These are phyloP conservation scores for Oryza nivara DNA, from an alignment of 176 grass and related monocot species.

Conservation along the genomic window DNA sequence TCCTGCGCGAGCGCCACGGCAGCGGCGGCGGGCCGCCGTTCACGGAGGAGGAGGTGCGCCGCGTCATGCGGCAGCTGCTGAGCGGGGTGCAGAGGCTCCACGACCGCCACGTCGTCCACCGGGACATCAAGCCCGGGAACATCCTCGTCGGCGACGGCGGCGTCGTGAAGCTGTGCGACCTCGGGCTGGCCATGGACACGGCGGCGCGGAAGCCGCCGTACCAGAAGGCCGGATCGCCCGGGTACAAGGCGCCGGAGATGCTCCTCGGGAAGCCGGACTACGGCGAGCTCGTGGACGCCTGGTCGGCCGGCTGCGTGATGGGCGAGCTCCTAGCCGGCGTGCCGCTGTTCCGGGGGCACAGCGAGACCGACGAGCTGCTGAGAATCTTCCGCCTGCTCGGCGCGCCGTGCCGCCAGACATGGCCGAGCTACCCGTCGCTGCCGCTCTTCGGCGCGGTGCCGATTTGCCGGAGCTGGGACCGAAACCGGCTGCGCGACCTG, in stretches of 20 bases:
- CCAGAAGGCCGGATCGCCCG: too few relatives aligned
- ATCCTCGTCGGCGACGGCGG: background rate
- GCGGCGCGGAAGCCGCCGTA: background rate
- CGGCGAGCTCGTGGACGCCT: background rate
- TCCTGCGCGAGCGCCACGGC: background rate
- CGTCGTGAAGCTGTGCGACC: background rate
- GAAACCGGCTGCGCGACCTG: background rate
- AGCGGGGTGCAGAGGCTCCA: background rate
- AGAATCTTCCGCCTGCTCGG: background rate
- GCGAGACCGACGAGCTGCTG: background rate
- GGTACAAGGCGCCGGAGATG: background rate
- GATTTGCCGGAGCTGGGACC: background rate
- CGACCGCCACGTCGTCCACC: background rate
- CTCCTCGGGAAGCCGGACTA: background rate
- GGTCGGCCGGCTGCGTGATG: background rate
- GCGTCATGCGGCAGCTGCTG: background rate
- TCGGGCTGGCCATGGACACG: background rate
- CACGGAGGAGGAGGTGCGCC: background rate
- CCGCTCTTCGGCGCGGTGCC: background rate
- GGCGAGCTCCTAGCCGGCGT: background rate
- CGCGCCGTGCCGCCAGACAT: background rate
- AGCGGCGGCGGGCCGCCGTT: background rate
- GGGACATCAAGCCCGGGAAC: background rate
- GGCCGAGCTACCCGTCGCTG: background rate
- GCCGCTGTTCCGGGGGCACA: background rate